Evolutionary conservation across 2,329 filamentous ascomycete species (phyloP).

Genomic region (Cytospora paraplurivora): DNA sequence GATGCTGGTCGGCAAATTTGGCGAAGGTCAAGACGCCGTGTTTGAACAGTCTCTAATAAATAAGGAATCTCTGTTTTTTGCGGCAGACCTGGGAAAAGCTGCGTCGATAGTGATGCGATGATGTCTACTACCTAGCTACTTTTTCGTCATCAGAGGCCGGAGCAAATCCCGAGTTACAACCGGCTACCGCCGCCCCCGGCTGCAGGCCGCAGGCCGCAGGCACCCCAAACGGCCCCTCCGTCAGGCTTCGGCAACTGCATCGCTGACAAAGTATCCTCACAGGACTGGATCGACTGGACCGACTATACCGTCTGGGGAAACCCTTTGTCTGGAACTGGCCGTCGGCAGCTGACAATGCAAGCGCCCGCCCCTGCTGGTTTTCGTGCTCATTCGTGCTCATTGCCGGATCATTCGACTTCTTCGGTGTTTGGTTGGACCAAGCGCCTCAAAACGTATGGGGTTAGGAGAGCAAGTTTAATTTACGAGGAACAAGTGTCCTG

Average conservation of each 20-base stretch:
- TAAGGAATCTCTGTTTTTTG: not conserved
- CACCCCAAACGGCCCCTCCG: no score
- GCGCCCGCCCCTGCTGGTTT: conserved; percentile 15
- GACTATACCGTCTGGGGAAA: no score
- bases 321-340: not conserved
- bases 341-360: not conserved
- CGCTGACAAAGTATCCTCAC: conserved; percentile 11
- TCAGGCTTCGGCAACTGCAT: no score
- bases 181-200: conserved; percentile 6
- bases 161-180: conserved; percentile 21
- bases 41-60: not conserved
- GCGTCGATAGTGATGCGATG: conserved; percentile 14
- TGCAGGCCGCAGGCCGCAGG: not conserved
- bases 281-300: no score
- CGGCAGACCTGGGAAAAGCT: not conserved
- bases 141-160: conserved; percentile 13
- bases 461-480: not conserved
- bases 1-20: not conserved
- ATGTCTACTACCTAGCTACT: conserved; percentile 18
- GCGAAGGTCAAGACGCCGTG: not conserved
- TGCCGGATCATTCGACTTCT: conserved; percentile 21
- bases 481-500: not conserved
- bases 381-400: conserved; percentile 2
- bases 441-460: not conserved
- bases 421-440: conserved; percentile 13